Evolutionary conservation across 805 yeast genomes (phyloP).

Genomic region (Danielia oregonensis): DNA sequence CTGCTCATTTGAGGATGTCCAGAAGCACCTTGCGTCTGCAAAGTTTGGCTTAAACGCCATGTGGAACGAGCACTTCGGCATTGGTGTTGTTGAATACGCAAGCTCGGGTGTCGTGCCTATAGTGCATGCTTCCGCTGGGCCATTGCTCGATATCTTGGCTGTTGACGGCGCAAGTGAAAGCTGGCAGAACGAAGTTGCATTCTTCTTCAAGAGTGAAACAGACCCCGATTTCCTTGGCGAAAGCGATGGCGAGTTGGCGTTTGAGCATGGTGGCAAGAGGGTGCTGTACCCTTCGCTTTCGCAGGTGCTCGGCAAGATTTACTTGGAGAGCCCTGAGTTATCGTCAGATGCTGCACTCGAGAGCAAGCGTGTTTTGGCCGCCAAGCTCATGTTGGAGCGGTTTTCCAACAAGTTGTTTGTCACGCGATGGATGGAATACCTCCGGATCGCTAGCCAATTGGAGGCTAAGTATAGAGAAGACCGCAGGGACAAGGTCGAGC

Average conservation of each 20-base stretch:
- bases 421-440: conserved; percentile 44
- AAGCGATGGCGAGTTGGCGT: conserved; percentile 7
- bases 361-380: conserved; percentile 45
- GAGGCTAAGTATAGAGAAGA: conserved; percentile 26
- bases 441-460: conserved; percentile 15
- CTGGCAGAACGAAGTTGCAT: conserved; percentile 59
- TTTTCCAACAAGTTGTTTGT: conserved; percentile 64
- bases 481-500: conserved; percentile 23
- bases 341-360: conserved; percentile 29
- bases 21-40: conserved; percentile 49
- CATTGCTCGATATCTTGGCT: conserved; percentile 77
- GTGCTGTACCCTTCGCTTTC: conserved; percentile 43
- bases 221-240: conserved; percentile 64
- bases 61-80: conserved; percentile 99
- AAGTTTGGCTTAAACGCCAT: conserved; percentile 86
- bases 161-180: conserved; percentile 8
- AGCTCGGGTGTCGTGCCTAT: conserved; percentile 84
- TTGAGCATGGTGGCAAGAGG: conserved; percentile 5
- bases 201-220: conserved; percentile 63
- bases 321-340: conserved; percentile 28
- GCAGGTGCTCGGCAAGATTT: conserved; percentile 45
- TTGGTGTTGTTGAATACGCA: conserved; percentile 91
- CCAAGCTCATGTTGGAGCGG: conserved; percentile 41
- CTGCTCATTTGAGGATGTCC: conserved; percentile 64
- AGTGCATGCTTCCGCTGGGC: conserved; percentile 96